phyloP scores from a whole-genome alignment of 306 rosid genomes.

The Begonia loranthoides region DNA sequence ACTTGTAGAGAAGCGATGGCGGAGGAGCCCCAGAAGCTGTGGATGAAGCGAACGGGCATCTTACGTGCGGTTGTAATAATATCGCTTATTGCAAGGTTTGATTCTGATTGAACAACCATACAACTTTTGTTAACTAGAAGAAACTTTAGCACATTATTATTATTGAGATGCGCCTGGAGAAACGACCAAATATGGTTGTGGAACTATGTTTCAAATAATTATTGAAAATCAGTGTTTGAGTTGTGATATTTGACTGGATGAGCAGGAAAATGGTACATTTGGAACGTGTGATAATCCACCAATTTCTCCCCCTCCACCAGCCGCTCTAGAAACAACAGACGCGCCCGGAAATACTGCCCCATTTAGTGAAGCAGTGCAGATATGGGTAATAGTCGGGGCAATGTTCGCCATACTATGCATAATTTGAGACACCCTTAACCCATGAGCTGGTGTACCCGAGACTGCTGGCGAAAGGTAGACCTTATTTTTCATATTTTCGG shows the following conservation, averaged over 20 bases:
- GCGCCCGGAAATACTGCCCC: too few relatives aligned
- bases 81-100: slow-evolving; percentile 92
- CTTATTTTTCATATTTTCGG: too few relatives aligned
- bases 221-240: neutral
- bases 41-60: slow-evolving; percentile 82
- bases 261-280: slow-evolving; percentile 44
- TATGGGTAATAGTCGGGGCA: too few relatives aligned
- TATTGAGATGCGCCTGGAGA: neutral
- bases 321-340: slow-evolving; percentile 17
- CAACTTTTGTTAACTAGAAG: too few relatives aligned
- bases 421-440: too few relatives aligned
- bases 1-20: slow-evolving; percentile 75
- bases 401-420: too few relatives aligned
- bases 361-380: too few relatives aligned
- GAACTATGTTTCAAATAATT: neutral
- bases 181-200: neutral
- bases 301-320: slow-evolving; percentile 91
- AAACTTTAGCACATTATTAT: too few relatives aligned
- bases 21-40: slow-evolving; percentile 93
- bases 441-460: too few relatives aligned
- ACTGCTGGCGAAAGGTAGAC: too few relatives aligned
- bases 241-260: slow-evolving; percentile 3
- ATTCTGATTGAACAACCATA: neutral
- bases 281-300: slow-evolving; percentile 73
- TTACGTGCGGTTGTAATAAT: slow-evolving; percentile 81